These are phyloP conservation scores for Microbotryomycetes sp. DNA, from an alignment of 1,284 basidiomycete genomes.

Conservation along the genomic window DNA sequence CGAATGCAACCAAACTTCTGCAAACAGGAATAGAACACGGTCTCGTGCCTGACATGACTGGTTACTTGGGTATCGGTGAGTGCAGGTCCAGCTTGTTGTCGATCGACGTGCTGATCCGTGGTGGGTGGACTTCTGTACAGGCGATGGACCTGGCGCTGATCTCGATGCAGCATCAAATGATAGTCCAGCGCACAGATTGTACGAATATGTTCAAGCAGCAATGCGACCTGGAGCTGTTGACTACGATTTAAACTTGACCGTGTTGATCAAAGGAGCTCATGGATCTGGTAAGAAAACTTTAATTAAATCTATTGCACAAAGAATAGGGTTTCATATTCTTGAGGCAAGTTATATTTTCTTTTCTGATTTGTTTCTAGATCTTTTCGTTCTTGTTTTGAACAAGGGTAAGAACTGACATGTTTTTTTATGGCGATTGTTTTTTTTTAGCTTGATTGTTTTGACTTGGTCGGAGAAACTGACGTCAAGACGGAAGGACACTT, in stretches of 20 bases:
- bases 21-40: slow-evolving; percentile 71
- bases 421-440: not conserved
- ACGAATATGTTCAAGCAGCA: slow-evolving; percentile 49
- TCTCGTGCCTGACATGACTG: slow-evolving; percentile 55
- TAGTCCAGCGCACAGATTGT: slow-evolving; percentile 19
- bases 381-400: no score
- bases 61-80: slow-evolving; percentile 50
- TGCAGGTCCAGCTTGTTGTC: no score
- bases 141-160: not conserved
- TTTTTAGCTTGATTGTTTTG: slow-evolving; percentile 78
- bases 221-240: slow-evolving; percentile 52
- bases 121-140: no score
- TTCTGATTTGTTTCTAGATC: not conserved
- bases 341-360: slow-evolving; percentile 52
- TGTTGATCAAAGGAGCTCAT: slow-evolving; percentile 66
- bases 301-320: slow-evolving; percentile 51
- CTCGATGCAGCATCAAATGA: not conserved
- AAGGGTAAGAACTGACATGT: not conserved
- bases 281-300: slow-evolving; percentile 68
- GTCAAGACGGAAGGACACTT: slow-evolving; percentile 71
- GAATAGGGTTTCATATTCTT: slow-evolving; percentile 67
- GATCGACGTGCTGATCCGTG: no score
- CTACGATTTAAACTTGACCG: slow-evolving; percentile 57
- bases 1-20: slow-evolving; percentile 62
- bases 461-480: slow-evolving; percentile 72